A percentile compares a stretch with the other conserved stretches of the same genome.
These are phyloP conservation scores for Cordia subcordata DNA, from an alignment of 257 asterid genomes.

Conservation along the genomic window DNA sequence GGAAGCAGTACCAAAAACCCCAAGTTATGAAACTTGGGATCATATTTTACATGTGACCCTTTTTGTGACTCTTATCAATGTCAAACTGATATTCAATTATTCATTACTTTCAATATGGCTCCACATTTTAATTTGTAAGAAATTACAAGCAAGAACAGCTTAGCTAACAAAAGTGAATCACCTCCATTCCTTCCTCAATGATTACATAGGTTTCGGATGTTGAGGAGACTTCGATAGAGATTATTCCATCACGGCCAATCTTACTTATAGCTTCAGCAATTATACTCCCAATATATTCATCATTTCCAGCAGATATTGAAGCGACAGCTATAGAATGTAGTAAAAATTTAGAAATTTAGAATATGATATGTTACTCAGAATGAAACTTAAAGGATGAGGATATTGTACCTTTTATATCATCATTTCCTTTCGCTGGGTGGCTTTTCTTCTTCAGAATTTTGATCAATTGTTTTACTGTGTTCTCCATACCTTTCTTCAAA, in stretches of 20 bases:
- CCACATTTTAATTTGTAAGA: too few species aligned
- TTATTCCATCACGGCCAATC: conserved; percentile 91
- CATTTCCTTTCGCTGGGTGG: conserved; percentile 52
- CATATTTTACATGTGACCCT: too few species aligned
- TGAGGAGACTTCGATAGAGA: conserved; percentile 75
- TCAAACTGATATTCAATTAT: too few species aligned
- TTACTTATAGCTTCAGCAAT: conserved; percentile 82
- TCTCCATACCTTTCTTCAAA: conserved; percentile 81
- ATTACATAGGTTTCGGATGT: conserved; percentile 67
- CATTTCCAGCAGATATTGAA: conserved; percentile 94
- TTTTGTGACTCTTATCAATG: too few species aligned
- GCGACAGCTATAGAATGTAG: conserved; percentile 67
- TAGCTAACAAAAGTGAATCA: conserved; percentile 17
- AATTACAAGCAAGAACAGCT: neutral
- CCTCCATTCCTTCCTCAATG: conserved; percentile 99
- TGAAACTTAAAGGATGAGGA: neutral
- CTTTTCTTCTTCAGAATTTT: conserved; percentile 53
- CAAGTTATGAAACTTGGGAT: too few species aligned
- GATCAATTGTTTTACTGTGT: conserved; percentile 57
- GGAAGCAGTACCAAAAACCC: too few species aligned
- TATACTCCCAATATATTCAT: conserved; percentile 66
- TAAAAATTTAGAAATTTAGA: conserved; percentile 1
- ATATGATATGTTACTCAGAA: neutral
- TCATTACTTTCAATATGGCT: too few species aligned
- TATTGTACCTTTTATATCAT: conserved; percentile 68